Percentiles rank a stretch among this genome's conserved stretches.
Evolutionary conservation across 2,329 filamentous ascomycete species (phyloP).

Genomic region (Plenodomus lindquistii): DNA sequence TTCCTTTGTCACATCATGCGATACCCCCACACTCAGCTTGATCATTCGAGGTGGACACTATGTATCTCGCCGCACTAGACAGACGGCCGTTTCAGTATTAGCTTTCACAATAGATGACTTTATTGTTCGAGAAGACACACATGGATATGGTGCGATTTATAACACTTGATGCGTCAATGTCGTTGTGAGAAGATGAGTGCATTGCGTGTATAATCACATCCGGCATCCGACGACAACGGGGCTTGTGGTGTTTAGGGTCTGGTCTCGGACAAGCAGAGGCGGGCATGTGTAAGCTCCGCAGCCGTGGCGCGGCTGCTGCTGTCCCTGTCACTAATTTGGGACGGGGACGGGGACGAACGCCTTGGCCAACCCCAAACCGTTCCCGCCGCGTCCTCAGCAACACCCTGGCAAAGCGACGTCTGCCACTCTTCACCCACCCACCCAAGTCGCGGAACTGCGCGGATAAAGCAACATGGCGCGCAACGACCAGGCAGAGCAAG

Average conservation of each 20-base stretch:
- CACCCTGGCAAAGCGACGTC: conserved; percentile 17
- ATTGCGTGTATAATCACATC: too few species aligned
- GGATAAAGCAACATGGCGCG: conserved; percentile 49
- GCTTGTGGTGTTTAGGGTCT: conserved; percentile 16
- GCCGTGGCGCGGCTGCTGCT: conserved; percentile 25
- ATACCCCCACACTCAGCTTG: conserved; percentile 5
- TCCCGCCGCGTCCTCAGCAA: conserved; percentile 18
- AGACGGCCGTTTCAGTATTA: conserved; percentile 6
- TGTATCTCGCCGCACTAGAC: neutral
- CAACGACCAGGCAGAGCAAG: conserved; percentile 48
- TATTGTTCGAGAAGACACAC: too few species aligned
- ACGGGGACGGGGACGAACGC: conserved; percentile 5
- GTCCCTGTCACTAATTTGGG: conserved; percentile 26
- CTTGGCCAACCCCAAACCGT: conserved; percentile 26
- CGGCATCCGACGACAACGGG: neutral
- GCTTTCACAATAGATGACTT: conserved; percentile 4
- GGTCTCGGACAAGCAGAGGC: conserved; percentile 17
- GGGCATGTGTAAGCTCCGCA: conserved; percentile 18
- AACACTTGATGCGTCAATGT: too few species aligned
- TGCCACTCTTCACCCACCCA: conserved; percentile 16
- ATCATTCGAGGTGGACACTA: neutral
- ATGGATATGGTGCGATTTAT: too few species aligned
- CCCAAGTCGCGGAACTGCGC: conserved; percentile 33
- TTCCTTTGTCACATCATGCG: conserved; percentile 27
- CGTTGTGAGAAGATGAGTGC: too few species aligned